Conservation (phyloP, 2,329 filamentous ascomycete species). For the Cercospora citrullina region DNA sequence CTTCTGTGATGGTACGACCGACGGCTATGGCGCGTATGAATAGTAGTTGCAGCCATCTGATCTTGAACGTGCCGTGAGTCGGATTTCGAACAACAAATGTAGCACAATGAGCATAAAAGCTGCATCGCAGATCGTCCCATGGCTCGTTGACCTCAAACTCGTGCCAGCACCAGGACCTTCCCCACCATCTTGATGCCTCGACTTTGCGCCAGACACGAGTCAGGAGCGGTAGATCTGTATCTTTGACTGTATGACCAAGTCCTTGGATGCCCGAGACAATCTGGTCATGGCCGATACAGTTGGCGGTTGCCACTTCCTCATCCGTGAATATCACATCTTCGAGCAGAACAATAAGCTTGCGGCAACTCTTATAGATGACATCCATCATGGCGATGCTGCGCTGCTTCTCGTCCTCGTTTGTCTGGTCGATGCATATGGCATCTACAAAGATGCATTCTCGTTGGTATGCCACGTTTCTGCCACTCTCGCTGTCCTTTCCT, state of each 20-base stretch:
- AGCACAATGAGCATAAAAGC: constrained; percentile 6
- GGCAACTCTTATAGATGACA: neutral
- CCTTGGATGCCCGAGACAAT: neutral
- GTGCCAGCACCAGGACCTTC: constrained; percentile 7
- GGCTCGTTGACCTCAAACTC: constrained; percentile 8
- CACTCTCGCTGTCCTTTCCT: neutral
- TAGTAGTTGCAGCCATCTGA: neutral
- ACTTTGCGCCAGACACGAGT: constrained; percentile 5
- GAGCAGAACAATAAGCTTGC: neutral
- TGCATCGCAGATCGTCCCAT: constrained; percentile 6
- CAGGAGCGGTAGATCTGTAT: neutral
- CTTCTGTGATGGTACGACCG: neutral
- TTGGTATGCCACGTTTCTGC: neutral
- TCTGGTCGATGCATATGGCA: neutral
- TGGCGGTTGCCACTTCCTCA: neutral
- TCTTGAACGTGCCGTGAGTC: neutral
- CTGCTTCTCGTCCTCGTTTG: neutral
- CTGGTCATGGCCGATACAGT: neutral
- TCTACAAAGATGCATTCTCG: neutral
- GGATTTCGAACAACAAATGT: neutral
- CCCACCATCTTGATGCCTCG: constrained; percentile 7
- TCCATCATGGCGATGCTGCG: neutral
- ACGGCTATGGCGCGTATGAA: neutral
- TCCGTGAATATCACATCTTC: neutral
- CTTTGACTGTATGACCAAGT: neutral